Percentiles rank a stretch among this genome's conserved stretches.
Conservation (phyloP, 768 basidiomycete genomes). For the Trichaptum fuscoviolaceum region DNA sequence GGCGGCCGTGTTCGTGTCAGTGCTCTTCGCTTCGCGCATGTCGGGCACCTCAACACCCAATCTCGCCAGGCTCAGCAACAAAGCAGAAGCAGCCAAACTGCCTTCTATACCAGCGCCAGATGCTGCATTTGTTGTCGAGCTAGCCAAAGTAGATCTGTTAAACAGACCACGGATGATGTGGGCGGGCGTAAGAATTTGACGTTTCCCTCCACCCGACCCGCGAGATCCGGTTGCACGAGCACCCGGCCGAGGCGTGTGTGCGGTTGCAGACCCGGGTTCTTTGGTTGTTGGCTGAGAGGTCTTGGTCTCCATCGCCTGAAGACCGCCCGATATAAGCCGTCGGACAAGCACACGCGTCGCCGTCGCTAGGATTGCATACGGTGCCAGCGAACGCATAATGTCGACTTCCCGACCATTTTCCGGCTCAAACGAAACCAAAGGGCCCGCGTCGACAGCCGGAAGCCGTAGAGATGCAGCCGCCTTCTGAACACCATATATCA, state of each 20-base stretch:
- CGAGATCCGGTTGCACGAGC: slow-evolving; percentile 7
- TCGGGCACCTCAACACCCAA: slow-evolving; percentile 21
- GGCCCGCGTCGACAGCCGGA: slow-evolving; percentile 8
- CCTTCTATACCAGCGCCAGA: neutral
- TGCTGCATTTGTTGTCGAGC: neutral
- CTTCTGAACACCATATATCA: neutral
- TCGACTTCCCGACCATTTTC: slow-evolving; percentile 10
- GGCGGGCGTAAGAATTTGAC: slow-evolving; percentile 30
- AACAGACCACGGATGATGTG: slow-evolving; percentile 33
- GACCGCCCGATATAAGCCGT: slow-evolving; percentile 27
- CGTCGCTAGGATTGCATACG: slow-evolving; percentile 33
- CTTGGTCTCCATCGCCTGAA: slow-evolving; percentile 24
- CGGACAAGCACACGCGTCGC: slow-evolving; percentile 28
- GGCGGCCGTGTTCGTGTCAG: neutral
- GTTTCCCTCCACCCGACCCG: slow-evolving; percentile 13
- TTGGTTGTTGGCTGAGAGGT: slow-evolving; percentile 15
- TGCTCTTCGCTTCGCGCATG: neutral
- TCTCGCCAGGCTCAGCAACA: slow-evolving; percentile 25
- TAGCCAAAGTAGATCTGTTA: no score
- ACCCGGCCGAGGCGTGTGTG: slow-evolving; percentile 18
- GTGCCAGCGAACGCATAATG: slow-evolving; percentile 25
- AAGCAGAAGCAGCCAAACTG: slow-evolving; percentile 12
- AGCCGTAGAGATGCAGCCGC: slow-evolving; percentile 3
- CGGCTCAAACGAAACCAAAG: slow-evolving; percentile 9
- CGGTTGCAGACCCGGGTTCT: slow-evolving; percentile 19